Percentiles rank a stretch among this genome's conserved stretches.
These are phyloP conservation scores for Candida sonorensis DNA, from an alignment of 805 yeast species.

Conservation along the genomic window DNA sequence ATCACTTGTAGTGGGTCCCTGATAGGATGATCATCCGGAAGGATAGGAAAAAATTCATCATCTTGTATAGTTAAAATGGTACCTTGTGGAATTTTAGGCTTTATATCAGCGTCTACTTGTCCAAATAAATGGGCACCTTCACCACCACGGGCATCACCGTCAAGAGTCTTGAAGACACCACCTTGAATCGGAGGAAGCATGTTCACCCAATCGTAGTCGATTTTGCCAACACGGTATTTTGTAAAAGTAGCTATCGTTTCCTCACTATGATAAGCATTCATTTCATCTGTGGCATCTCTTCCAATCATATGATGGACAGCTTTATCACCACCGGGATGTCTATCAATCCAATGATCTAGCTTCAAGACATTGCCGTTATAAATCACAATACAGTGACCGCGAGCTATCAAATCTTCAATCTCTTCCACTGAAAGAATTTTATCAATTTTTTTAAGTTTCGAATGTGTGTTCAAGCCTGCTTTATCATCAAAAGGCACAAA, in stretches of 20 bases:
- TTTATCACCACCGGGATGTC: constrained; percentile 87
- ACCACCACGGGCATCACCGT: constrained; percentile 2
- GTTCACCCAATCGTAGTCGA: constrained; percentile 63
- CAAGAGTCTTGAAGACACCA: constrained; percentile 38
- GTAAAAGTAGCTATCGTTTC: constrained; percentile 46
- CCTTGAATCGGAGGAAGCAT: constrained; percentile 88
- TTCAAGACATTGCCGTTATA: constrained; percentile 54
- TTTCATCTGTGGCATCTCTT: constrained; percentile 85
- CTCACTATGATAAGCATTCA: constrained; percentile 72
- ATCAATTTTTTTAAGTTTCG: background rate
- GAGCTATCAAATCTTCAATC: constrained; percentile 52
- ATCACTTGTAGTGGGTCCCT: constrained; percentile 51
- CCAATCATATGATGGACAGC: constrained; percentile 83
- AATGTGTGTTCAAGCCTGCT: no score
- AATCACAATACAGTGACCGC: constrained; percentile 66
- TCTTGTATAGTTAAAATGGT: constrained; percentile 33
- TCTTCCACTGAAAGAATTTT: constrained; percentile 34
- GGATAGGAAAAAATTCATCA: constrained; percentile 29
- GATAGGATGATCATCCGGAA: constrained; percentile 24
- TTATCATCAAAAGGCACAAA: no score
- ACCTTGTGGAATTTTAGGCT: constrained; percentile 48
- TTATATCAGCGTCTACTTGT: constrained; percentile 33
- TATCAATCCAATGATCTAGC: constrained; percentile 61
- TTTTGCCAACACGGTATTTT: constrained; percentile 59
- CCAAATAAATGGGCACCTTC: constrained; percentile 29